phyloP scores from a whole-genome alignment of 805 yeast species.

The Kluyveromyces siamensis region DNA sequence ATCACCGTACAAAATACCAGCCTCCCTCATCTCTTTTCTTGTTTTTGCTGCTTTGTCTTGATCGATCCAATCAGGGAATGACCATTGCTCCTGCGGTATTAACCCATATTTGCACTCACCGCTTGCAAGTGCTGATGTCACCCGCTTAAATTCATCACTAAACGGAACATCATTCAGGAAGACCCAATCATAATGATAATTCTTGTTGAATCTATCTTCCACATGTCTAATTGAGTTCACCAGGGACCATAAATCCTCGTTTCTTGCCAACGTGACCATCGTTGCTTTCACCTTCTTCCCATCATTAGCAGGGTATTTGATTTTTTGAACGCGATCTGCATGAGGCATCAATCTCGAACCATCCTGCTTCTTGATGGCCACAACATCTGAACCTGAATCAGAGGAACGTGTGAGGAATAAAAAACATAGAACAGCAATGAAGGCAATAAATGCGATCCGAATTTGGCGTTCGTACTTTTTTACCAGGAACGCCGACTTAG shows the following conservation, averaged over 20 bases:
- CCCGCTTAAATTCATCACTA: slow-evolving; percentile 42
- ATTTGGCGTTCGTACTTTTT: slow-evolving; percentile 22
- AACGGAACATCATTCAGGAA: slow-evolving; percentile 67
- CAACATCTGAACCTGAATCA: neutral
- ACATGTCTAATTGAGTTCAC: slow-evolving; percentile 51
- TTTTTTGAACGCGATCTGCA: slow-evolving; percentile 24
- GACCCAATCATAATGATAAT: slow-evolving; percentile 68
- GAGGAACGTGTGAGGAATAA: slow-evolving; percentile 4
- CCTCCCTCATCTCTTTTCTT: slow-evolving; percentile 36
- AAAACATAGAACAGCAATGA: slow-evolving; percentile 13
- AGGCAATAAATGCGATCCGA: slow-evolving; percentile 13
- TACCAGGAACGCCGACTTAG: slow-evolving; percentile 23
- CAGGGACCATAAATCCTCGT: slow-evolving; percentile 50
- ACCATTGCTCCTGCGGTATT: slow-evolving; percentile 60
- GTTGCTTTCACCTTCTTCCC: slow-evolving; percentile 49
- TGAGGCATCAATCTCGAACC: slow-evolving; percentile 14
- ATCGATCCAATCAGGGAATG: slow-evolving; percentile 59
- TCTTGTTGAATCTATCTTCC: slow-evolving; percentile 56
- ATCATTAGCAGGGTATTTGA: slow-evolving; percentile 23
- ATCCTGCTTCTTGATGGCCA: neutral
- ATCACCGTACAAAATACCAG: slow-evolving; percentile 47
- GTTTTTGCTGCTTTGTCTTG: slow-evolving; percentile 37
- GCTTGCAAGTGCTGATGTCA: slow-evolving; percentile 42
- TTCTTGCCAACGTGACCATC: slow-evolving; percentile 61
- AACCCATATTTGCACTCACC: slow-evolving; percentile 57